phyloP scores from a whole-genome alignment of 345 rosid species.

The Noccaea bulbosa region DNA sequence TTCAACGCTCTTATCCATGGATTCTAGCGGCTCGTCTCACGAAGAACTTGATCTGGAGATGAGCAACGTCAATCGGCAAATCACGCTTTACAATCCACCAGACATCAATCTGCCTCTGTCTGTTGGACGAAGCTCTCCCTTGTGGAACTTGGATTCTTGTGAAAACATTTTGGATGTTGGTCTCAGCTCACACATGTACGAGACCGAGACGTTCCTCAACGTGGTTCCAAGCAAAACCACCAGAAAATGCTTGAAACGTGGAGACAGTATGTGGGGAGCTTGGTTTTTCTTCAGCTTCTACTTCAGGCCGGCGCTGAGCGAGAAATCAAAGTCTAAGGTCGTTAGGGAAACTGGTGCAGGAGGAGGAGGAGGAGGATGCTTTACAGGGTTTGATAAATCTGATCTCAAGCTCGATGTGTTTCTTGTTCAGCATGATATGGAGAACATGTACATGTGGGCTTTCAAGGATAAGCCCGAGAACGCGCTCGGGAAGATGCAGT shows the following conservation, averaged over 20 bases:
- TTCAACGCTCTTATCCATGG: conserved; percentile 93
- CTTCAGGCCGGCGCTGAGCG: conserved; percentile 81
- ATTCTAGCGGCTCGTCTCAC: conserved; percentile 79
- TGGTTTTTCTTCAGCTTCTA: conserved; percentile 98
- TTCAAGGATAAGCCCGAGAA: conserved; percentile 97
- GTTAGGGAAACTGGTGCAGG: conserved; percentile 57
- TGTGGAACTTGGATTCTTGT: conserved; percentile 66
- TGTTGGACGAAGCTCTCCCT: conserved; percentile 55
- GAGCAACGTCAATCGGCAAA: conserved; percentile 56
- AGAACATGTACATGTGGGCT: conserved; percentile 99
- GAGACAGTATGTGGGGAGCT: conserved; percentile 97
- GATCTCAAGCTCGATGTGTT: conserved; percentile 88
- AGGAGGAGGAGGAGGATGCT: conserved; percentile 35
- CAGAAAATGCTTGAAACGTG: conserved; percentile 73
- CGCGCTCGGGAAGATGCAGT: conserved; percentile 97
- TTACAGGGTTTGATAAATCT: conserved; percentile 78
- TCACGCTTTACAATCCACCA: conserved; percentile 78
- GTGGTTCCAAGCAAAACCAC: conserved; percentile 54
- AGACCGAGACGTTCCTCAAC: conserved; percentile 64
- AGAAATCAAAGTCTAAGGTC: conserved; percentile 82
- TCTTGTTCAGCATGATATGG: conserved; percentile 99
- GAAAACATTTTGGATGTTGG: conserved; percentile 77
- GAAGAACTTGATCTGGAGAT: conserved; percentile 87
- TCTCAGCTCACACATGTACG: conserved; percentile 69
- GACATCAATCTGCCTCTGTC: conserved; percentile 93